Base-by-base conservation (phyloP, 2,329 filamentous ascomycete genomes). In the Claviceps pusilla region DNA sequence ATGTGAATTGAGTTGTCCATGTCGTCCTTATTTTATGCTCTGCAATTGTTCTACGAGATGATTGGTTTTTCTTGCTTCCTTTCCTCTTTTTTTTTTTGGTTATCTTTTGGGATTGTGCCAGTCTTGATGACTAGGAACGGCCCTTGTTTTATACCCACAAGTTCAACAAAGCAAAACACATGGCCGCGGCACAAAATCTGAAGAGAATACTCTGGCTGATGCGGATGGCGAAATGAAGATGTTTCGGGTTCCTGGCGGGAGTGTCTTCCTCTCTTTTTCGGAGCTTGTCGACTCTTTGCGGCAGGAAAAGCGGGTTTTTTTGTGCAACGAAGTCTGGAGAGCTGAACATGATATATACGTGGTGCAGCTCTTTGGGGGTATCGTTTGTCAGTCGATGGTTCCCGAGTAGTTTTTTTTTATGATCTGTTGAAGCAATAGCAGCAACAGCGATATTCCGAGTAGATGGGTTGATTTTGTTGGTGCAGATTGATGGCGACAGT, bases 131-230 rank as follows among this genome's bases (percentile, higher is more conserved):
- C 57, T 64, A 64, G 64, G 60, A 62, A 61, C 58, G 29, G 35
- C 50, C 62, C 61, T 61, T 61, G 63, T 62, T 59, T 62, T 68
- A 69, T 67, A 69, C 67, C 66, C 66, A 63, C 58, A 59, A 60
- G 60, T 59, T 63, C 57, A 62, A 58, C 60, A 61, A 63, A 64
- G 48, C 51, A 62, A 64, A 63, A 42, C 48, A 35, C 24, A 60
- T 62, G 62, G 58, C 61, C 60, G 58, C 64, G 56, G 57, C 61
- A 65, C 59, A 60, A 63, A 60, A 56, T 29, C 33, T 48, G 42
- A 61, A 57, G 58, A 65, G 61, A 65, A 69, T 69, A 69, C 65
- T 67, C 65, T 33, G n/a, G 43, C 51, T 51, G 42, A 55, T 49
- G 47, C 43, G 37, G 37, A 45, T 49, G 41, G 31, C 31, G 45